phyloP scores from a whole-genome alignment of 2,329 filamentous ascomycete genomes.

The Cordyceps pruinosa region DNA sequence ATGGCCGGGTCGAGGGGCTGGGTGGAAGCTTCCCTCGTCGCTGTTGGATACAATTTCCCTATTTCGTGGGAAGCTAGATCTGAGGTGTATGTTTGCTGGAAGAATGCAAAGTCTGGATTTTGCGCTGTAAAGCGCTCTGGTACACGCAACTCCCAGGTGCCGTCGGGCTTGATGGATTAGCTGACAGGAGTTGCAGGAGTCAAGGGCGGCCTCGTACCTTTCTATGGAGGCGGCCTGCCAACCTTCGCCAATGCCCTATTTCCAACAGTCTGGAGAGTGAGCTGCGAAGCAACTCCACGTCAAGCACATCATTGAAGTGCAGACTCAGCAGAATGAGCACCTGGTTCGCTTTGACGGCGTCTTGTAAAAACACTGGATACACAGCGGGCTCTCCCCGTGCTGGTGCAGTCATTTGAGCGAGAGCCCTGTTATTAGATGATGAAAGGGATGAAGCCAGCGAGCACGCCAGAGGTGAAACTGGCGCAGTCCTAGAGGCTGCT shows the following conservation, averaged over 20 bases:
- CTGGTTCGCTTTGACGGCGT: not conserved
- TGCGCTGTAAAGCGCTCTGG: not conserved
- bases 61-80: not conserved
- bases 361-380: not conserved
- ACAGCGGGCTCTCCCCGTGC: not conserved
- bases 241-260: slow-evolving; percentile 1
- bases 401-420: not conserved
- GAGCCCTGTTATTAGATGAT: too few species aligned
- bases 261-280: not conserved
- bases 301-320: slow-evolving; percentile 6
- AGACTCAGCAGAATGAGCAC: not conserved
- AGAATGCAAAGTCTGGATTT: not conserved
- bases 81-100: not conserved
- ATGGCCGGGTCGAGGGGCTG: not conserved
- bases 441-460: not conserved
- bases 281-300: not conserved
- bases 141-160: not conserved
- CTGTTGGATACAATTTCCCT: not conserved
- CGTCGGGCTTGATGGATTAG: not conserved
- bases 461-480: too few species aligned
- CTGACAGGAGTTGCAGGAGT: not conserved
- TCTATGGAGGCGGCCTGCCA: not conserved
- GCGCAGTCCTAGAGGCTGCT: too few species aligned
- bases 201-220: not conserved
- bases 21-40: not conserved